Evolutionary conservation across 2,329 filamentous ascomycete species (phyloP).

Genomic region (Thielaviopsis populi): DNA sequence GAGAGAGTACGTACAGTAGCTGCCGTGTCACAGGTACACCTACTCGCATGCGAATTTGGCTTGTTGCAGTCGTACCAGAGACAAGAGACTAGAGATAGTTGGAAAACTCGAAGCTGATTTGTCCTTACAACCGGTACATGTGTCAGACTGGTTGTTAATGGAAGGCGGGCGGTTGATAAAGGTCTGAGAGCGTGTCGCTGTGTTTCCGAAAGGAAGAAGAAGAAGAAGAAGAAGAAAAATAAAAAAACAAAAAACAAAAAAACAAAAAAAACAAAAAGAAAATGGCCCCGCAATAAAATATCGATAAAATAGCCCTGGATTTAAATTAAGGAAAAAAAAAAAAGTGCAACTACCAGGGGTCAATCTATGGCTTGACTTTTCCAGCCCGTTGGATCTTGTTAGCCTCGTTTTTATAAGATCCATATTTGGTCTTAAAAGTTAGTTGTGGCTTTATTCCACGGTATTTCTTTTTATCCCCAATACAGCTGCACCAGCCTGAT

Average conservation of each 20-base stretch:
- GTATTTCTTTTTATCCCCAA: not conserved
- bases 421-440: not conserved
- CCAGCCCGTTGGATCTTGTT: not conserved
- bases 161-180: not conserved
- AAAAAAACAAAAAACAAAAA: not conserved
- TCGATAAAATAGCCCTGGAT: not conserved
- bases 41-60: not conserved
- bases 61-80: not conserved
- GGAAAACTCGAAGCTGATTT: no score
- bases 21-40: not conserved
- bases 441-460: not conserved
- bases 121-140: not conserved
- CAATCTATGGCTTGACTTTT: not conserved
- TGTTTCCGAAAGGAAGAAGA: not conserved
- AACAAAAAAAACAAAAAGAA: not conserved
- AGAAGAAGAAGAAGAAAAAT: not conserved
- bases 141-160: not conserved
- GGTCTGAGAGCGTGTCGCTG: not conserved
- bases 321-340: not conserved
- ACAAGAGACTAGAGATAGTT: not conserved
- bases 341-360: not conserved
- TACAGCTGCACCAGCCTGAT: no score
- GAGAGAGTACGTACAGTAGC: not conserved
- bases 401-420: not conserved
- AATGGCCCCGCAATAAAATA: not conserved